Evolutionary conservation across 257 asterid species (phyloP), one percentile per base, ranked within the genome.

Genomic region (Plectranthus barbatus): DNA sequence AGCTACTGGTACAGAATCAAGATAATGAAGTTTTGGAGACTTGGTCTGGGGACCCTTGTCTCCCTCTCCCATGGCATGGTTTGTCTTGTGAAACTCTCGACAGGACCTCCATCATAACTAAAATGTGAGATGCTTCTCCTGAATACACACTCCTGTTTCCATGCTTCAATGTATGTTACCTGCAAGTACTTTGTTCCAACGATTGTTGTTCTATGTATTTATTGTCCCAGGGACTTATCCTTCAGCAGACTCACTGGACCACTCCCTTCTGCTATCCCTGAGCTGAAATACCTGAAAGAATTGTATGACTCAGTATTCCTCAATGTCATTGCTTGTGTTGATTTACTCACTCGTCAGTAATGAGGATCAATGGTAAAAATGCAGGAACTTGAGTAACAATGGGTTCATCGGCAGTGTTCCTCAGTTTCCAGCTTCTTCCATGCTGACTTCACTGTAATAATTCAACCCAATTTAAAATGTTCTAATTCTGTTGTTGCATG

Each of bases 21-120:
- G 84, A 69, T 11, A 85, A 62, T 65, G 77, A 77, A 69, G 48
- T 74, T 40, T 61, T 83, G 53, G 61, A 36, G 75, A 73, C 81
- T 40, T 87, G 96, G 94, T 62, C 76, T 2, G 85, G 91, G 54
- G 87, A 87, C 53, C 94, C 96, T 20, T 87, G 96, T 65, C 74
- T 76, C 67, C 96, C 96, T 37, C 70, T 64, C 76, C 80, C 83
- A 36, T 85, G 96, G 96, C 75, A 64, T 3, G 89, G 96, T 34
- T 66, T 85, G 68, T 56, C 76, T 31, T 87, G 96, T 69, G 84
- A 69, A 50, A 51, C 23, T 36, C 40, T 52, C 69, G 71, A 79
- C 20, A 74, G 79, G 46, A 40, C 80, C 68, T 61, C 75, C 45
- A 68, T 71, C 62, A 71, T 85, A 70, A 71, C 71, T 18, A 68